A percentile compares a stretch with the other conserved stretches of the same genome.
Conservation (phyloP, 83 land plant genomes). For the Diphasiastrum complanatum region DNA sequence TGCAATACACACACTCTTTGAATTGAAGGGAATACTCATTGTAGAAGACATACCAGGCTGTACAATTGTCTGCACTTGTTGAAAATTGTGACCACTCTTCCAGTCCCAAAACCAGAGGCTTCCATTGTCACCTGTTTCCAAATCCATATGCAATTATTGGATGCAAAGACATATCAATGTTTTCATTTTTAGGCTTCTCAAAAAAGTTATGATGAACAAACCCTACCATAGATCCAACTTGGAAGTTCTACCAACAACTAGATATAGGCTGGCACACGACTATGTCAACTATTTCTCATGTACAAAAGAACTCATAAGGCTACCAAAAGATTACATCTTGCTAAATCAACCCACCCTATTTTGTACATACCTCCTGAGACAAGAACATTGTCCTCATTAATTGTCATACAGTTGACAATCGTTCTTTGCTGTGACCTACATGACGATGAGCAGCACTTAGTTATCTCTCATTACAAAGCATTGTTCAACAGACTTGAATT, state of each 20-base stretch:
- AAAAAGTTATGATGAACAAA: background rate
- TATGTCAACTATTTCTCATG: too few relatives aligned
- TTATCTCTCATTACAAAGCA: too few relatives aligned
- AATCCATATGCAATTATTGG: background rate
- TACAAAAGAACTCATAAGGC: background rate
- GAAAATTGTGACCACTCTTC: conserved; percentile 96
- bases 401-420: conserved; percentile 89
- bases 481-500: background rate
- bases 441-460: conserved; percentile 9
- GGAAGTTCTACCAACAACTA: background rate
- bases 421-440: conserved; percentile 93
- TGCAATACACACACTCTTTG: too few relatives aligned
- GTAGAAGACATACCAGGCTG: conserved; percentile 87
- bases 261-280: too few relatives aligned
- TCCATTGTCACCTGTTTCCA: conserved; percentile 90
- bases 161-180: too few relatives aligned
- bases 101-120: conserved; percentile 99
- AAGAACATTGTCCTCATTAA: conserved; percentile 92
- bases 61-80: conserved; percentile 92
- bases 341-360: background rate
- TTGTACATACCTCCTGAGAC: conserved; percentile 71
- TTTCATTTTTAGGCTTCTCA: too few relatives aligned
- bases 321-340: background rate
- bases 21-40: too few relatives aligned
- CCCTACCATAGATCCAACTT: background rate